phyloP scores from a whole-genome alignment of 257 asterid genomes.

The Salvia hispanica region DNA sequence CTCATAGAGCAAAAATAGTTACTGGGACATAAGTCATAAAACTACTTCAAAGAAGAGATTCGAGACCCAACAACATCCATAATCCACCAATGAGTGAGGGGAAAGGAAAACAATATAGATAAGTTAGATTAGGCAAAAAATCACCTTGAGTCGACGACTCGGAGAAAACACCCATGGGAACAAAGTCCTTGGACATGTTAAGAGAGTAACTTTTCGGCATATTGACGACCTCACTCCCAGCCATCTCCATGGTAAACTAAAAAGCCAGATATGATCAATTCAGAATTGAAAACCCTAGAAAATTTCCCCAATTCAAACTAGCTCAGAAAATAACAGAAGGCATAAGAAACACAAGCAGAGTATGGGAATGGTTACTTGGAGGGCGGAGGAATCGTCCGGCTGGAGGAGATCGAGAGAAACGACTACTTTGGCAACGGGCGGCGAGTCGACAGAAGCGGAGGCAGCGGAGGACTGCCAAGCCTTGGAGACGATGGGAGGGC shows the following conservation, averaged over 20 bases:
- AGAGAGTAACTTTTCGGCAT: conserved; percentile 83
- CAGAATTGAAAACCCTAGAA: conserved; percentile 21
- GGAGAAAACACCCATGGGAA: conserved; percentile 86
- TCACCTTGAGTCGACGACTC: conserved; percentile 72
- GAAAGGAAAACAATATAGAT: neutral
- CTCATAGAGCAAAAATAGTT: neutral
- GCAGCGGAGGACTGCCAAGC: conserved; percentile 74
- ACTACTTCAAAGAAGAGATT: conserved; percentile 1
- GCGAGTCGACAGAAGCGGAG: conserved; percentile 48
- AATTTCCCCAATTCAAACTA: conserved; percentile 16
- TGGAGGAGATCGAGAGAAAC: conserved; percentile 80
- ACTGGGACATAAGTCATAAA: neutral
- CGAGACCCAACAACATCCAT: neutral
- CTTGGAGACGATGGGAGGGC: conserved; percentile 81
- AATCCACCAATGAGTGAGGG: neutral
- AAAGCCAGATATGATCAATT: neutral
- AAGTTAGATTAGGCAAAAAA: neutral
- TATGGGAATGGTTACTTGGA: conserved; percentile 42
- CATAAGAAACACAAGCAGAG: neutral
- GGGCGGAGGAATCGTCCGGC: conserved; percentile 53
- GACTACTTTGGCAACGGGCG: conserved; percentile 72
- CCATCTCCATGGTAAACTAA: conserved; percentile 95
- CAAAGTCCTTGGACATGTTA: conserved; percentile 82
- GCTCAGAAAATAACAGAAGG: conserved; percentile 1
- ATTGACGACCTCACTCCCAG: conserved; percentile 52